These are phyloP conservation scores for Tranzscheliella williamsii DNA, from an alignment of 1,284 basidiomycete species.

Conservation along the genomic window DNA sequence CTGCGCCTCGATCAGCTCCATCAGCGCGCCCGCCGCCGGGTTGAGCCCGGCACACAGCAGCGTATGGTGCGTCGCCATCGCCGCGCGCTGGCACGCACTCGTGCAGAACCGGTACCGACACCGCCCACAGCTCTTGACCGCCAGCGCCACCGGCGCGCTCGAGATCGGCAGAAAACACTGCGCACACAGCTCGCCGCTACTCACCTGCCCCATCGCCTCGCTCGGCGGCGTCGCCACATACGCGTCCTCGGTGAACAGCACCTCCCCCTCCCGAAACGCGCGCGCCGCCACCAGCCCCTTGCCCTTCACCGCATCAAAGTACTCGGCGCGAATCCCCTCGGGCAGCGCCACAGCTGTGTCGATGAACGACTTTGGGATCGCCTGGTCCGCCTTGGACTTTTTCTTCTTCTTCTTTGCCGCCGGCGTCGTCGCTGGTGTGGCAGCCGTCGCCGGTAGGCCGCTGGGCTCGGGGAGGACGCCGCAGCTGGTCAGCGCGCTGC, in stretches of 20 bases:
- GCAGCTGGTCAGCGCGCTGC: conserved; percentile 13
- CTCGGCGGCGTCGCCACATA: conserved; percentile 60
- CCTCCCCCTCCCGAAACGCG: conserved; percentile 71
- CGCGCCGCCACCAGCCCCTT: conserved; percentile 78
- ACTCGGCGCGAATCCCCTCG: conserved; percentile 67
- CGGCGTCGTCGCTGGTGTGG: neutral
- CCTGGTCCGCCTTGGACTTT: conserved; percentile 6
- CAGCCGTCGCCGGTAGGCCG: conserved; percentile 4
- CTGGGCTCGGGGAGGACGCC: too few species aligned
- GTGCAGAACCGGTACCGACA: conserved; percentile 74
- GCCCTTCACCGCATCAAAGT: conserved; percentile 74
- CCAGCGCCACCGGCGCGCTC: conserved; percentile 52
- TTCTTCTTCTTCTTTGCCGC: conserved; percentile 27
- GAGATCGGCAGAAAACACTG: conserved; percentile 54
- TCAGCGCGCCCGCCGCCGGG: conserved; percentile 66
- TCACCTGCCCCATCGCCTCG: conserved; percentile 25
- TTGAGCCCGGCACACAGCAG: conserved; percentile 77
- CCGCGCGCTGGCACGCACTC: conserved; percentile 71
- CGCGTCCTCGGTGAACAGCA: conserved; percentile 75
- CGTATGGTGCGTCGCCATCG: conserved; percentile 68
- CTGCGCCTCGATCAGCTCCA: conserved; percentile 46
- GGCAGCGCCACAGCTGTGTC: conserved; percentile 39
- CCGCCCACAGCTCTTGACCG: conserved; percentile 45
- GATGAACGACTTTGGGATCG: conserved; percentile 41
- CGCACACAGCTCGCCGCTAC: conserved; percentile 38